phyloP scores from a whole-genome alignment of 2,329 filamentous ascomycete genomes.

The Celoporthe dispersa region DNA sequence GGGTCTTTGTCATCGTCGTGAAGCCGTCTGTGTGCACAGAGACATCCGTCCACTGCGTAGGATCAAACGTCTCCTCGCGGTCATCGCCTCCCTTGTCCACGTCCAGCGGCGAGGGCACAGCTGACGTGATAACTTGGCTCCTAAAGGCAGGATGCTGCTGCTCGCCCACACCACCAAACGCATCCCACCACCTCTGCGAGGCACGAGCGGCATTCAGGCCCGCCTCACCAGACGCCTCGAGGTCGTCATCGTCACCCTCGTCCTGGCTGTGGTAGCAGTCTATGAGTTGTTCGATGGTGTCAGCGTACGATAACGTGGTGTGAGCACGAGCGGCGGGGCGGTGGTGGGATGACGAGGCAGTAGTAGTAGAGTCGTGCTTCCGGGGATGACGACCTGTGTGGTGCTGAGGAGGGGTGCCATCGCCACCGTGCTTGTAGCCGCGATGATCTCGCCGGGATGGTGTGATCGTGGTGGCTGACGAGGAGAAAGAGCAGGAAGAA shows the following conservation, averaged over 20 bases:
- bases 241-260: background rate
- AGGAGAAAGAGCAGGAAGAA: background rate
- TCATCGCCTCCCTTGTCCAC: background rate
- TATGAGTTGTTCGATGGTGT: slow-evolving; percentile 7
- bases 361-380: background rate
- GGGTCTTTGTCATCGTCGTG: background rate
- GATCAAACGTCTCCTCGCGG: background rate
- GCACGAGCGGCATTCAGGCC: slow-evolving; percentile 8
- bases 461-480: background rate
- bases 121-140: slow-evolving; percentile 19
- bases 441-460: slow-evolving; percentile 9
- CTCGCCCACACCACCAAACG: slow-evolving; percentile 21
- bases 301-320: background rate
- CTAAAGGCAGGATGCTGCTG: slow-evolving; percentile 24
- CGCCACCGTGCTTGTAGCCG: background rate
- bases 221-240: slow-evolving; percentile 18
- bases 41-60: slow-evolving; percentile 14
- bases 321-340: background rate
- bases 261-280: slow-evolving; percentile 10
- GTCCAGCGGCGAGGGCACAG: slow-evolving; percentile 17
- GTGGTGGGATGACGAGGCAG: background rate
- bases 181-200: slow-evolving; percentile 23
- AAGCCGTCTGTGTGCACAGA: background rate
- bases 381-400: background rate
- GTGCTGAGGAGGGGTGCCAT: background rate